Evolutionary conservation across 352 stramenopile species (phyloP), one percentile per base, ranked within the genome.

Genomic region (Pythium sukuiense): DNA sequence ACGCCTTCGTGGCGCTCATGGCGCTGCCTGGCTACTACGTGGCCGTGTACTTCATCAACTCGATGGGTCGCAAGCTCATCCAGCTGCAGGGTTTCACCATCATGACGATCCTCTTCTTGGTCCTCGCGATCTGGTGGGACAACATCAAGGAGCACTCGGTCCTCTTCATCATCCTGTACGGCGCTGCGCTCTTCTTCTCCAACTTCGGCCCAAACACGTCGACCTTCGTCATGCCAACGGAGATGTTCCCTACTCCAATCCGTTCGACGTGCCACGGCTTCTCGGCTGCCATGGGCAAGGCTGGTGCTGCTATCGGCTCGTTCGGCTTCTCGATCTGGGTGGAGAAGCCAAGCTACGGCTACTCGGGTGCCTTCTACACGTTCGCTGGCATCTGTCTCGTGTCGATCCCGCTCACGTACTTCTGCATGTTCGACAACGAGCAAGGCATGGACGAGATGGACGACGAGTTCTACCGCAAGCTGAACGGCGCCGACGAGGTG

Each of bases 191-290:
- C 33, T 94, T 93, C 64, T 92, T 91, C 65, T 84, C 83, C 53
- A 93, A 96, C 69, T 96, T 97, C 59, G 89, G 89, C 0, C 88
- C 89, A 20, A 95, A 95, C 85, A 94, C 69, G 76, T 83, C 26
- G 80, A 91, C 68, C 18, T 65, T 65, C 35, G 82, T 97, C 18
- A 83, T 97, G 73, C 89, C 90, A 0, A 90, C 90, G 0, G 92
- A 97, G 72, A 91, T 97, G 59, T 85, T 80, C 63, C 79, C 79
- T 5, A 97, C 90, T 9, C 79, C 91, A 39, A 90, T 96, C 64
- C 80, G 90, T 14, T 91, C 80, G 20, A 87, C 86, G 41, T 95
- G 88, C 63, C 88, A 97, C 72, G 90, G 90, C 13, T 87, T 97
- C 63, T 96, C 88, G 8, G 92, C 92, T 14, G 87, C 88, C 3